Evolutionary conservation across 768 basidiomycete species (phyloP), one percentile per base, ranked within the genome.

Genomic region (Gloeopeniophorella convolvens): DNA sequence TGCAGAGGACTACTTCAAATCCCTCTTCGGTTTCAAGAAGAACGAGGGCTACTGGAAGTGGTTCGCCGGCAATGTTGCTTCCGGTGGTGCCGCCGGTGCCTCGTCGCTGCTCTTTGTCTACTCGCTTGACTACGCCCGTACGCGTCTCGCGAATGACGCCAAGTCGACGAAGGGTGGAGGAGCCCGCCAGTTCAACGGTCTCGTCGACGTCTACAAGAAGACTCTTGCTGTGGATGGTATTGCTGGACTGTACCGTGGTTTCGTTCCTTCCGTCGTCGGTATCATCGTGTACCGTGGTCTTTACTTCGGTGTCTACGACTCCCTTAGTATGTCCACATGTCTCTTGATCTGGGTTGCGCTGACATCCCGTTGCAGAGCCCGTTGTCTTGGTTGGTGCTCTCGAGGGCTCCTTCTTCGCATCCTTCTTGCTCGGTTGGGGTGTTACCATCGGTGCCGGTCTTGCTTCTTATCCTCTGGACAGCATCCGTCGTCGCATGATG

Each of bases 401-500:
- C 59, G 76, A 98, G 72, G 95, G 96, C 54, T 93, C 89, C 47
- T 96, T 96, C 89, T 68, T 95, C 48, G 96, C 92, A 57, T 98
- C 96, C 45, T 99, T 98, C 83, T 66, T 75, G 63, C 91, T 97
- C 65, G 94, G 95, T 64, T 97, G 95, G 95, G 90, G 88, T 83
- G 95, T 98, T 66, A 99, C 96, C 63, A 93, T 91, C 64, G 92
- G 90, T 84, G 93, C 95, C 72, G 95, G 95, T 82, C 88, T 98
- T 73, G 94, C 94, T 68, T 97, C 96, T 13, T 92, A 92, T 66
- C 90, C 89, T 70, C 80, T 91, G 48, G 90, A 92, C 66, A 92
- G 90, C 50, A 91, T 92, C 62, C 89, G 95, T 85, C 94, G 96
- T 85, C 92, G 96, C 62, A 99, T 99, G 96, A 99, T 99, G 96